These are phyloP conservation scores for Kwoniella pini DNA, from an alignment of 768 basidiomycete species.

Conservation along the genomic window DNA sequence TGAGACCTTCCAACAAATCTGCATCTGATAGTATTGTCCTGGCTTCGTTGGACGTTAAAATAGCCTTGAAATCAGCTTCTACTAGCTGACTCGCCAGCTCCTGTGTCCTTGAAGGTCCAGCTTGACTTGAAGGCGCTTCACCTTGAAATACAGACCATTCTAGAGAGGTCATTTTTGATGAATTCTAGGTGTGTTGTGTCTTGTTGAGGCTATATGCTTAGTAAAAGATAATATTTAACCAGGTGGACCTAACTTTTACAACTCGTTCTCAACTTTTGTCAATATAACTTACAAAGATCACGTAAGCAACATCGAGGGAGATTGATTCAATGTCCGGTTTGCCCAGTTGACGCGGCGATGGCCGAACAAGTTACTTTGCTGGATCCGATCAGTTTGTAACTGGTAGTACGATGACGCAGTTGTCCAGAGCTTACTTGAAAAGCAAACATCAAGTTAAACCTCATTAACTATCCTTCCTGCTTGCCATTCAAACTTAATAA, in stretches of 20 bases:
- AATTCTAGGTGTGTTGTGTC: not conserved
- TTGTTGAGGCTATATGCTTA: not conserved
- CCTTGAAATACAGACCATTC: slow-evolving; percentile 39
- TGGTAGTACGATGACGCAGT: slow-evolving; percentile 6
- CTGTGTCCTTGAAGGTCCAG: slow-evolving; percentile 9
- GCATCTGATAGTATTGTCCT: slow-evolving; percentile 55
- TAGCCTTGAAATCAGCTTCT: slow-evolving; percentile 54
- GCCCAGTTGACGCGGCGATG: slow-evolving; percentile 2
- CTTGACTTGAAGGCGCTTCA: not conserved
- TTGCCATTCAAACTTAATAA: too few relatives aligned
- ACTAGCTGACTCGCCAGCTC: slow-evolving; percentile 49
- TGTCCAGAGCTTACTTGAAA: too few relatives aligned
- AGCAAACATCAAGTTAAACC: too few relatives aligned
- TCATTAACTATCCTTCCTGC: too few relatives aligned
- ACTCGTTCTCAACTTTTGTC: slow-evolving; percentile 12
- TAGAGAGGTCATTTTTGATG: slow-evolving; percentile 24
- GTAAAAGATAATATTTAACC: not conserved
- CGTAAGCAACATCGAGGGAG: not conserved
- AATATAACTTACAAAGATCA: not conserved
- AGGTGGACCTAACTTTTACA: not conserved
- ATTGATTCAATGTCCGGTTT: not conserved
- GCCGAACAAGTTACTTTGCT: not conserved
- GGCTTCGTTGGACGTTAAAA: slow-evolving; percentile 56
- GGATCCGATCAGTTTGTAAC: too few relatives aligned
- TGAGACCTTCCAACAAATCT: slow-evolving; percentile 52